These are phyloP conservation scores for Starmerella apis DNA, from an alignment of 805 yeast species.

Conservation along the genomic window DNA sequence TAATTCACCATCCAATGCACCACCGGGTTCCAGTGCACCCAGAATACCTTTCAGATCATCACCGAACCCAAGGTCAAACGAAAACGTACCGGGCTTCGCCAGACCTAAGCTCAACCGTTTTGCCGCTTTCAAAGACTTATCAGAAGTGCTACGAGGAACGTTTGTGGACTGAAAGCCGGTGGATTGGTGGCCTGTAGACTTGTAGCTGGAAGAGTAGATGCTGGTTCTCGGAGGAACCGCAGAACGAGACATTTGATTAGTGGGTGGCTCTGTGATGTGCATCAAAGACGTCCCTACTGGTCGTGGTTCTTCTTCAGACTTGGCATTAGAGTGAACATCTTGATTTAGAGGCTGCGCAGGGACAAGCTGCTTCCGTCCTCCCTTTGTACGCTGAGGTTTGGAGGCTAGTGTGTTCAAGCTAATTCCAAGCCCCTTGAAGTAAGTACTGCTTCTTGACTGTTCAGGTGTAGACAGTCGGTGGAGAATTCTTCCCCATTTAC, in stretches of 20 bases:
- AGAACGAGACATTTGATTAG: too few relatives aligned
- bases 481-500: conserved; percentile 21
- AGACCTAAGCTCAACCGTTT: conserved; percentile 1
- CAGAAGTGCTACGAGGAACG: background rate
- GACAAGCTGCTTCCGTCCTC: conserved; percentile 1
- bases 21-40: conserved; percentile 11
- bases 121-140: background rate
- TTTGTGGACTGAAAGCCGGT: too few relatives aligned
- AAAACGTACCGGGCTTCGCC: background rate
- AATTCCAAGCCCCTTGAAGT: conserved; percentile 19
- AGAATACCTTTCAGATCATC: conserved; percentile 21
- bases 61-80: conserved; percentile 17
- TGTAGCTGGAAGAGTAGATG: background rate
- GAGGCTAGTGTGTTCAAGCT: conserved; percentile 1
- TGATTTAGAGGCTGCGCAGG: too few relatives aligned
- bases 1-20: too few relatives aligned
- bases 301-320: too few relatives aligned
- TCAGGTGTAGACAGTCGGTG: conserved; percentile 12
- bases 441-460: background rate
- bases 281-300: too few relatives aligned
- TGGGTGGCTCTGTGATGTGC: too few relatives aligned
- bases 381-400: background rate
- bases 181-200: background rate
- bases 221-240: too few relatives aligned
- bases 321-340: too few relatives aligned